Percentiles rank a stretch among this genome's conserved stretches.
Evolutionary conservation across 2,329 filamentous ascomycete genomes (phyloP).

Genomic region (Aureobasidium sp.): DNA sequence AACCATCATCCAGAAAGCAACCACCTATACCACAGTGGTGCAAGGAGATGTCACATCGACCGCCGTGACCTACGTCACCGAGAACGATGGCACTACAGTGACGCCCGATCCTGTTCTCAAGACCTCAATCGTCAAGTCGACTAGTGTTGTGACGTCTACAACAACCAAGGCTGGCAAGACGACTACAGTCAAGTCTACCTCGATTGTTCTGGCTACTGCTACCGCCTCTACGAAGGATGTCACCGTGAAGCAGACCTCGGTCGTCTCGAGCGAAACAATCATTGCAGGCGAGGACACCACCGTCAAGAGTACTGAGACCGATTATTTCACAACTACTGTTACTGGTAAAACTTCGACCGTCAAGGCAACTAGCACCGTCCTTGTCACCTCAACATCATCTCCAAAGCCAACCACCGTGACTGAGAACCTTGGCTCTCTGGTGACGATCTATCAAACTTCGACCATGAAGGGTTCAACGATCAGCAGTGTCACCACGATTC

Average conservation of each 20-base stretch:
- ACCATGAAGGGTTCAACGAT: constrained; percentile 24
- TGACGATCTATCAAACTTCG: constrained; percentile 21
- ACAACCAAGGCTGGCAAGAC: constrained; percentile 15
- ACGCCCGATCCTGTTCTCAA: constrained; percentile 24
- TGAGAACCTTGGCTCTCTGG: constrained; percentile 18
- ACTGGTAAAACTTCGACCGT: constrained; percentile 17
- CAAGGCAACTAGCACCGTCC: constrained; percentile 18
- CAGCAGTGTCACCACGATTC: constrained; percentile 21
- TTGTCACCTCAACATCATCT: constrained; percentile 18
- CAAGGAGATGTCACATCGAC: constrained; percentile 22
- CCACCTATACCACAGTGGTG: constrained; percentile 20
- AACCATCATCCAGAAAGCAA: constrained; percentile 18
- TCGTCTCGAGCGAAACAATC: constrained; percentile 8
- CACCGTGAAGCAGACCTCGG: constrained; percentile 13
- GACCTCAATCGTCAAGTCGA: constrained; percentile 21
- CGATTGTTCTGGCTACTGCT: constrained; percentile 16
- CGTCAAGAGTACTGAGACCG: constrained; percentile 15
- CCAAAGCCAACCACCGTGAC: constrained; percentile 18
- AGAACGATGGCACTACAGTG: constrained; percentile 28
- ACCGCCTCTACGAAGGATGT: constrained; percentile 12
- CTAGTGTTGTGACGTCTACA: constrained; percentile 16
- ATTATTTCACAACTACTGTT: constrained; percentile 18
- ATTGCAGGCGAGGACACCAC: constrained; percentile 16
- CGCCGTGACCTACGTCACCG: constrained; percentile 20
- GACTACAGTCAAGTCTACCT: constrained; percentile 17